Conservation (phyloP, 208 protist genomes). For the Endotrypanum monterogeii region DNA sequence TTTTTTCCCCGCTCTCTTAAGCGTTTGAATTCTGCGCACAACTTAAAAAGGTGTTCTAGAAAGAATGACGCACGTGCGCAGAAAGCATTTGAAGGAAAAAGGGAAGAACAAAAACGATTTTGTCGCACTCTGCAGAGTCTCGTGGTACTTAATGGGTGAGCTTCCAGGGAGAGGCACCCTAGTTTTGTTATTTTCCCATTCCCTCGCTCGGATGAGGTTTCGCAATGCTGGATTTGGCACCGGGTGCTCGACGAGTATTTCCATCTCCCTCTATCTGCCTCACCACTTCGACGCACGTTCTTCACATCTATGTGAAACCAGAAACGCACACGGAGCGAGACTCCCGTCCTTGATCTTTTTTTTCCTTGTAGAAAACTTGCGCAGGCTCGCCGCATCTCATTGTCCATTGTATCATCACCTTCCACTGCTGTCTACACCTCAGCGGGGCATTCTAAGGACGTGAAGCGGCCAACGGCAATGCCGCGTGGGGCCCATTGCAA, state of each 20-base stretch:
- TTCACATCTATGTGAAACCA: neutral
- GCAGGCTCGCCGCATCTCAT: neutral
- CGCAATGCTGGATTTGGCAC: too few relatives aligned
- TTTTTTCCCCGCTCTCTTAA: too few relatives aligned
- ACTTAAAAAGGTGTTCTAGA: neutral
- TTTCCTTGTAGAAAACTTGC: neutral
- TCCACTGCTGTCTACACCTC: neutral
- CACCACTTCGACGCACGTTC: neutral
- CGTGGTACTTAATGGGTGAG: neutral
- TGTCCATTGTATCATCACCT: neutral
- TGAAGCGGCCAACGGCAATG: constrained; percentile 62
- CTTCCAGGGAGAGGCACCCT: neutral
- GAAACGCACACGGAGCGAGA: neutral
- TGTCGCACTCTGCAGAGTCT: neutral
- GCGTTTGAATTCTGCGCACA: too few relatives aligned
- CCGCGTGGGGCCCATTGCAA: constrained; percentile 79
- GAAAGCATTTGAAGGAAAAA: neutral
- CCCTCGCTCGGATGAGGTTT: too few relatives aligned
- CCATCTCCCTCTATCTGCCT: neutral
- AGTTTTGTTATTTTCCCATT: too few relatives aligned
- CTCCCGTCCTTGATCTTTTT: too few relatives aligned
- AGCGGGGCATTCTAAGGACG: neutral
- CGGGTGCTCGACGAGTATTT: neutral
- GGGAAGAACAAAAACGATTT: neutral
- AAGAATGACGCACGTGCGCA: neutral